A percentile compares a stretch with the other conserved stretches of the same genome.
phyloP scores from a whole-genome alignment of 2,329 filamentous ascomycete species.

The Sporothrix curviconia region DNA sequence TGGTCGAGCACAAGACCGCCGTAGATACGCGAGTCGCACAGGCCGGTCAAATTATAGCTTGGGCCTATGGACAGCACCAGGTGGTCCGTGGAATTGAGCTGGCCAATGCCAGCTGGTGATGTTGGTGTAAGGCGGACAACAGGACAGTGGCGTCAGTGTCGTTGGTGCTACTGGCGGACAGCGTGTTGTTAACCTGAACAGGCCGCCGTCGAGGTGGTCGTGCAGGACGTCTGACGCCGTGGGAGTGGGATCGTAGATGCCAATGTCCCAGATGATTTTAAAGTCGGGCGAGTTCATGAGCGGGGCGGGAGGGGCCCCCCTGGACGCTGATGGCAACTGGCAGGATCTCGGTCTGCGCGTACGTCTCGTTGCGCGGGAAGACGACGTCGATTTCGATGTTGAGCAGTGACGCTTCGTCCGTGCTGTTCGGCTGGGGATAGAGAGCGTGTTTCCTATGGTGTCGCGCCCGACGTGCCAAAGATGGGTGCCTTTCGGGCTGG shows the following conservation, averaged over 20 bases:
- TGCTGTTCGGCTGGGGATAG: too few relatives aligned
- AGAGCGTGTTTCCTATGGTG: too few relatives aligned
- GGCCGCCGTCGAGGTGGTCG: neutral
- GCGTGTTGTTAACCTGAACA: neutral
- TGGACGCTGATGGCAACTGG: constrained; percentile 12
- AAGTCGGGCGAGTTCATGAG: neutral
- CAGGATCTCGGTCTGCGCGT: constrained; percentile 10
- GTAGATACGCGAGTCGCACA: neutral
- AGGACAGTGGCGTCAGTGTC: neutral
- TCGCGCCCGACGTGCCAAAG: too few relatives aligned
- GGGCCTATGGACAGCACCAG: neutral
- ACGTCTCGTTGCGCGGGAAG: constrained; percentile 18
- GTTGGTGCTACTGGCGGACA: neutral
- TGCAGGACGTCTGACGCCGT: neutral
- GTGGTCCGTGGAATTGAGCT: neutral
- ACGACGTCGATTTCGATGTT: constrained; percentile 12
- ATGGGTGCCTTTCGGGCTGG: neutral
- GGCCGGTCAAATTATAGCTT: neutral
- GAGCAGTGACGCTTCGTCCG: neutral
- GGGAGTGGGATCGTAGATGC: neutral
- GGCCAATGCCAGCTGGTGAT: constrained; percentile 7
- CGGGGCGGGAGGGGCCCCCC: constrained; percentile 1
- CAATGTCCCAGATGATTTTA: neutral
- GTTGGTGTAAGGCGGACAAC: constrained; percentile 10
- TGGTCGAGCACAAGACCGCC: neutral